Percentiles rank a stretch among this genome's conserved stretches.
Evolutionary conservation across 805 yeast species (phyloP).

Genomic region (Saccharomycopsis schoenii): DNA sequence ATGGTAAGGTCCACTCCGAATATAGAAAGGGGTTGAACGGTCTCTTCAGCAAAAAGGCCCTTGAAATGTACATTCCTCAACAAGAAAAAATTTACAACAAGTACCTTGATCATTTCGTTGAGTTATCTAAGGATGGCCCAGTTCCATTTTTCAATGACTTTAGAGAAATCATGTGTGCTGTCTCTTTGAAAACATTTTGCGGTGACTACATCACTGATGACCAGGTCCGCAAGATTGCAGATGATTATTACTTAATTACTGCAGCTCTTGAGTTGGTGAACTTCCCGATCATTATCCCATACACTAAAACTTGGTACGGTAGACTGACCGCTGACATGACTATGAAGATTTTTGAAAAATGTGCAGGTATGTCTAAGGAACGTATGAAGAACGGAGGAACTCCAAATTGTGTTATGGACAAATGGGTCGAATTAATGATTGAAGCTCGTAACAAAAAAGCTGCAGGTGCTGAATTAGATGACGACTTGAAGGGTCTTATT

Average conservation of each 20-base stretch:
- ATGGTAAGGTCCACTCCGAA: constrained; percentile 91
- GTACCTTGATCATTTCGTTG: constrained; percentile 60
- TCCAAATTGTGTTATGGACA: constrained; percentile 88
- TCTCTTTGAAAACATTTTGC: constrained; percentile 87
- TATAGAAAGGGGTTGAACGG: constrained; percentile 88
- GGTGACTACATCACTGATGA: constrained; percentile 91
- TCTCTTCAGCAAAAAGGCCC: constrained; percentile 74
- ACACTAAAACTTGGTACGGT: constrained; percentile 97
- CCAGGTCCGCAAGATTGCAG: constrained; percentile 81
- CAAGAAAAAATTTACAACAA: constrained; percentile 78
- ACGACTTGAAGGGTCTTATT: constrained; percentile 48
- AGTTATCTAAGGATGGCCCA: constrained; percentile 52
- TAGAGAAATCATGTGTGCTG: constrained; percentile 93
- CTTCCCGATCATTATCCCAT: constrained; percentile 94
- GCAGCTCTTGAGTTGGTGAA: constrained; percentile 96
- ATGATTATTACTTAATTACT: constrained; percentile 83
- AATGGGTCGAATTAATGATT: constrained; percentile 84
- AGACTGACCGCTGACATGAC: constrained; percentile 86
- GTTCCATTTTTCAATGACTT: constrained; percentile 81
- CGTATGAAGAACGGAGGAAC: constrained; percentile 68
- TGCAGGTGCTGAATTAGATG: constrained; percentile 24
- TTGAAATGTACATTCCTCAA: constrained; percentile 74
- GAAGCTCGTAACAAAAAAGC: constrained; percentile 41
- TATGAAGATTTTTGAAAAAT: constrained; percentile 80
- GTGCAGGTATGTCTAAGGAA: constrained; percentile 82